Evolutionary conservation across 2,329 filamentous ascomycete species (phyloP), one percentile per base, ranked within the genome.

Genomic region (Colletotrichum limetticola): DNA sequence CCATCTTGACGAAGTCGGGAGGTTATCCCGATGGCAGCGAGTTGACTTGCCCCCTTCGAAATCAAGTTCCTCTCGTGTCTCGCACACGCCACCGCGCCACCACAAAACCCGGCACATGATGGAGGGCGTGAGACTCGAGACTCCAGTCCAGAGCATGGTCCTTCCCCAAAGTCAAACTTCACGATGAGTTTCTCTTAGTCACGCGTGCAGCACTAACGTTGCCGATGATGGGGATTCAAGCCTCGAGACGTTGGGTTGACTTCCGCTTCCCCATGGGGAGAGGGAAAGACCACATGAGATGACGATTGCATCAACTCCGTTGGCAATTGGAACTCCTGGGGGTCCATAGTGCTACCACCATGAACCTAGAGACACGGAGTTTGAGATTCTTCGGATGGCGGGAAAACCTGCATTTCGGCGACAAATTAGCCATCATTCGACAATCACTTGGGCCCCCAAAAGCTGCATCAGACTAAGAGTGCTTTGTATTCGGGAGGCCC

Each of bases 231-330:
- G 55, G 61, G 46, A 16, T 11, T 63, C n/a, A 11, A 35, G 61
- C n/a, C 46, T 63, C 46, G 19, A 32, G 7, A 12, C 14, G 14
- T n/a, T 55, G 30, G 7, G 52, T 37, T 63, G 28, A 37, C 61
- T 26, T 63, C 46, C 12, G 30, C 30, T 63, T 53, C 61, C 61
- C 61, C 61, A 35, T 26, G 61, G 61, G 61, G 61, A 53, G 61
- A 26, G 30, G 46, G 7, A 7, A 49, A 24, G 46, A 32, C 46
- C 46, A 55, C 24, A n/a, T 63, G 46, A 63, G 60, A 53, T 63
- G 60, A n/a, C 12, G 26, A 63, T 7, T 3, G 46, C 46, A 26
- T 26, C 46, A 16, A 16, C 30, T 7, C 52, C 28, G 22, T 55
- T 55, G 5, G 22, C 28, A 9, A 26, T 12, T 35, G 46, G 46